Evolutionary conservation across 2,329 filamentous ascomycete genomes (phyloP).

Genomic region (Aspergillus nomiae): DNA sequence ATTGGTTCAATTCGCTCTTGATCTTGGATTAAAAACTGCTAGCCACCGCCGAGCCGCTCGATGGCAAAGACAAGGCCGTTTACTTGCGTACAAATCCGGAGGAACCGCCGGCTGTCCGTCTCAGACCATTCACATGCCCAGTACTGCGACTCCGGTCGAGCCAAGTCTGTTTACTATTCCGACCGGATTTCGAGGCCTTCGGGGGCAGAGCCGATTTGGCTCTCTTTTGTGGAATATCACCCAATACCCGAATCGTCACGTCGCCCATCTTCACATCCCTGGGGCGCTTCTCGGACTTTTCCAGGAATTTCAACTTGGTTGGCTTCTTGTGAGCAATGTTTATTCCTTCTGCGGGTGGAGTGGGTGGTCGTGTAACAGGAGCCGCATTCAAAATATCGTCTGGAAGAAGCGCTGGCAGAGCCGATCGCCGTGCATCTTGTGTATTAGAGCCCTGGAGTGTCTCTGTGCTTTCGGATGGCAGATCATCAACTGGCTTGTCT

Average conservation of each 20-base stretch:
- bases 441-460: conserved; percentile 42
- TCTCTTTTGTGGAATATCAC: conserved; percentile 37
- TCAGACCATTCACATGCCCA: conserved; percentile 36
- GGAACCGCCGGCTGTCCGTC: conserved; percentile 38
- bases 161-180: conserved; percentile 42
- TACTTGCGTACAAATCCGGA: conserved; percentile 40
- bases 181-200: conserved; percentile 45
- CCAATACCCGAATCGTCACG: conserved; percentile 53
- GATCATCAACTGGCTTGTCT: conserved; percentile 33
- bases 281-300: conserved; percentile 48
- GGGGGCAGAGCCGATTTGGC: conserved; percentile 46
- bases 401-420: conserved; percentile 54
- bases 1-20: neutral
- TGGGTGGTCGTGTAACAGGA: conserved; percentile 47
- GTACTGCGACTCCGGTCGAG: conserved; percentile 38
- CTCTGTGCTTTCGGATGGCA: conserved; percentile 43
- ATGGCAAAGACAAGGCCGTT: conserved; percentile 10
- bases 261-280: conserved; percentile 55
- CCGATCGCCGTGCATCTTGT: conserved; percentile 37
- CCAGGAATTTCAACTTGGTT: conserved; percentile 53
- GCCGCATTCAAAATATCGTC: conserved; percentile 53
- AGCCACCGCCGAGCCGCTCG: neutral
- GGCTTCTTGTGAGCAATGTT: conserved; percentile 31
- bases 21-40: neutral
- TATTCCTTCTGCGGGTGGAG: conserved; percentile 42